Base-by-base conservation (phyloP, 495 filamentous ascomycete genomes). In the Rusavskia elegans region DNA sequence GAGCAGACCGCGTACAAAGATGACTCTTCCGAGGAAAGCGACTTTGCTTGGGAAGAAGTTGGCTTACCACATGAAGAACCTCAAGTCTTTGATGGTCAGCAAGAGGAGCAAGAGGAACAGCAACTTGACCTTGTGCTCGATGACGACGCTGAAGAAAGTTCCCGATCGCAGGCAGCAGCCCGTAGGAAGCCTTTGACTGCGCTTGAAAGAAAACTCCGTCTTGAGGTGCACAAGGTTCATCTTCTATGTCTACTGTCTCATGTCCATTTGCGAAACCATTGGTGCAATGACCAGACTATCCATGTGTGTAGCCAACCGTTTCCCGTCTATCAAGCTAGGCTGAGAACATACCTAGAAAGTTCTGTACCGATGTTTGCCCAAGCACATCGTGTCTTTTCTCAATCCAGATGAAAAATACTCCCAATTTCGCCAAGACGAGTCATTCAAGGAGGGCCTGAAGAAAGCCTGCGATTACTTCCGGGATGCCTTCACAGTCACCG, bases 171-270 rank as follows among this genome's bases (percentile, higher is more conserved):
- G 30, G 57, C 53, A 39, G 51, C 59, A 10, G 50, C 55, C 20
- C 68, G 72, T 56, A 76, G 80, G 40, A 85, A 81, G 57, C 74
- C 76, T 10, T 68, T 88, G 42, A 82, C 75, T 29, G 78, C 73
- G 20, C 76, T 74, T 8, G 90, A 95, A 60, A 89, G 75, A 57
- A 78, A 74, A 45, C 64, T 78, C 11, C 75, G 89, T 38, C 63
- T 92, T 25, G 77, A 92, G 53, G 68, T 86, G 32, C 92, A 99
- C 61, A 95, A 94, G 66, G 69, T 77, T 57, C 88, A 99, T 68
- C 45, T 97, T 2, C 71, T 94, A 32, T 93, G 87, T 58, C 71
- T 96, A 1, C 63, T 97, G 30, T 72, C 72, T 4, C 86, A 96
- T 64, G 77, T 83, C 19, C 73, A 82, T 55, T 65, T 76, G 23